Base-by-base conservation (phyloP, 306 rosid species). In the Prinsepia uniflora region DNA sequence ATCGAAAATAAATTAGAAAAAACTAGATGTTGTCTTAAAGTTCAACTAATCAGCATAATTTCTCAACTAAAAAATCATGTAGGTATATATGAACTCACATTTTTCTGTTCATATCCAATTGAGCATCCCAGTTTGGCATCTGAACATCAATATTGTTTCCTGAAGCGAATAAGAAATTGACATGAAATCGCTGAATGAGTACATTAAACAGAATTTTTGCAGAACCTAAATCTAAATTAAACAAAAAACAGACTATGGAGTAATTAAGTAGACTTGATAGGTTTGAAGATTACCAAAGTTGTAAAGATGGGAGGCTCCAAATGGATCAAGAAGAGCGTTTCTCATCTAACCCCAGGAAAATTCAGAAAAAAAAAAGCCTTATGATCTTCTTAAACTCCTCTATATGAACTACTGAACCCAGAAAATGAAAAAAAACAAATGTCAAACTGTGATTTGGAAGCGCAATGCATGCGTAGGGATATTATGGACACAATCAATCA, bases 311-410 rank as follows among this genome's bases (percentile, higher is more conserved):
- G 88, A 53, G 65, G 82, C 61, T 39, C 59, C 40, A 10, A 78
- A 57, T 50, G 80, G 74, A 68, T 77, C 83, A 84, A 87, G 56
- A 82, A 85, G 52, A 60, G 82, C 70, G 79, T 83, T 73, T 68
- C 77, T 85, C 87, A 83, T 87, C 18, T 54, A 18, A 41, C 24
- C n/a, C 58, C 34, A 46, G 20, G 18, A 43, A 43, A 24, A 67
- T 62, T 50, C 9, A 12, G 34, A 53, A 20, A 43, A 46, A 24
- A 24, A 24, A 24, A n/a, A n/a, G 49, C 0, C 44, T 59, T 40
- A 44, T 36, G 36, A 2, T 2, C 46, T 46, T 71, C 30, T n/a
- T 20, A 11, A 24, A 44, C 6, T 59, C 46, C 43, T 71, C 7
- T 24, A n/a, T 9, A 53, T 22, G 24, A 68, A 56, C 47, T 36